Evolutionary conservation across 2,329 filamentous ascomycete genomes (phyloP).

Genomic region (Tolypocladium sp.): DNA sequence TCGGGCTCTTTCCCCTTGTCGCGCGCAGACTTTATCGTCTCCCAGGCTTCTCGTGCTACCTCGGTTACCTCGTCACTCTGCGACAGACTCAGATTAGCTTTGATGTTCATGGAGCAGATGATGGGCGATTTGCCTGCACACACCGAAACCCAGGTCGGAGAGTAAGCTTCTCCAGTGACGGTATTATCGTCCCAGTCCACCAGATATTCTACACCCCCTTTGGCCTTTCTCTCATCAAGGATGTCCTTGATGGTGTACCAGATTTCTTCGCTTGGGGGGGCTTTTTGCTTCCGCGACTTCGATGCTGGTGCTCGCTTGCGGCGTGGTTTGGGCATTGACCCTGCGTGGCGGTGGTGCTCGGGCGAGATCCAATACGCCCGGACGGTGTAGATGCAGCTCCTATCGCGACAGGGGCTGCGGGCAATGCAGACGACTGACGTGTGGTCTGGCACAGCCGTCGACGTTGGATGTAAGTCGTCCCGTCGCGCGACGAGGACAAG

Average conservation of each 20-base stretch:
- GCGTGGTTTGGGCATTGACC: slow-evolving; percentile 23
- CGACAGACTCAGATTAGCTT: slow-evolving; percentile 9
- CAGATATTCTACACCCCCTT: slow-evolving; percentile 20
- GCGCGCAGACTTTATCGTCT: slow-evolving; percentile 10
- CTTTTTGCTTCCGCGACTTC: slow-evolving; percentile 9
- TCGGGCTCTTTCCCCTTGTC: neutral
- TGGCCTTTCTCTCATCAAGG: slow-evolving; percentile 20
- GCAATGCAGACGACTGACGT: slow-evolving; percentile 10
- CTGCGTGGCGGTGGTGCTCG: slow-evolving; percentile 1
- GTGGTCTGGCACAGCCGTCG: slow-evolving; percentile 17
- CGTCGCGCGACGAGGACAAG: slow-evolving; percentile 10
- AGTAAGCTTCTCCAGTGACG: slow-evolving; percentile 20
- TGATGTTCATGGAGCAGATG: slow-evolving; percentile 2
- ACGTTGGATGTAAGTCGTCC: slow-evolving; percentile 23
- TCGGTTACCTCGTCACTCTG: slow-evolving; percentile 21
- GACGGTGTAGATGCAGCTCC: neutral
- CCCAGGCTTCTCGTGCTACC: slow-evolving; percentile 24
- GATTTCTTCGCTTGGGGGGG: slow-evolving; percentile 9
- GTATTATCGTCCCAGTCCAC: slow-evolving; percentile 28
- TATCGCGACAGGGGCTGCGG: neutral
- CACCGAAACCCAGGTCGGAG: slow-evolving; percentile 21
- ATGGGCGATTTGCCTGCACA: neutral
- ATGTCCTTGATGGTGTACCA: slow-evolving; percentile 27
- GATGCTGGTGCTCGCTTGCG: slow-evolving; percentile 9
- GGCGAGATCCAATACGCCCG: neutral